Evolutionary conservation across 768 basidiomycete species (phyloP).

Genomic region (Paxillus ammoniavirescens): DNA sequence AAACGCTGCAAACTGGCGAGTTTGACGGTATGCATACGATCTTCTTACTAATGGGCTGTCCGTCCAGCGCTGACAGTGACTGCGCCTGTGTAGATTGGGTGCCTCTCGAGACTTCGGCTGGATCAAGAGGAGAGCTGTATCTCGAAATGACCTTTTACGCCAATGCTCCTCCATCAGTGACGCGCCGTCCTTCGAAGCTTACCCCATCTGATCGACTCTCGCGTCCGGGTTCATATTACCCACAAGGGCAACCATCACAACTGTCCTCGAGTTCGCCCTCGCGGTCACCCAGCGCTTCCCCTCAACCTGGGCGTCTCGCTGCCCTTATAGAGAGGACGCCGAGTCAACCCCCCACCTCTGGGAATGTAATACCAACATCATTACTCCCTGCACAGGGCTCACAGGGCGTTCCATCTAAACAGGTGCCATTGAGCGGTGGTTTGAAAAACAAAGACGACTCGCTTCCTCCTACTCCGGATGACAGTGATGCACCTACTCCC

Average conservation of each 20-base stretch:
- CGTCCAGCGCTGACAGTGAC: conserved; percentile 2
- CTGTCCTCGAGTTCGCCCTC: conserved; percentile 11
- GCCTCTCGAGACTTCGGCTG: conserved; percentile 52
- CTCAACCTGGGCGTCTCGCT: conserved; percentile 11
- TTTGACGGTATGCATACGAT: conserved; percentile 73
- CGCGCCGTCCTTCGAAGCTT: conserved; percentile 54
- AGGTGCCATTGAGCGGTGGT: conserved; percentile 4
- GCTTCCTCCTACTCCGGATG: conserved; percentile 42
- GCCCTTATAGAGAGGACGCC: conserved; percentile 8
- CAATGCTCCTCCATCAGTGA: conserved; percentile 55
- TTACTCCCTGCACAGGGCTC: conserved; percentile 20
- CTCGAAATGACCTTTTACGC: conserved; percentile 94
- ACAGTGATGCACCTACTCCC: conserved; percentile 14
- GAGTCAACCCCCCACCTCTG: conserved; percentile 1
- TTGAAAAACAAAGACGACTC: conserved; percentile 27
- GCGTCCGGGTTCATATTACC: conserved; percentile 34
- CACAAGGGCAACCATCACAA: conserved; percentile 21
- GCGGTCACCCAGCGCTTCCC: conserved; percentile 6
- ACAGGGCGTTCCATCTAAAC: conserved; percentile 9
- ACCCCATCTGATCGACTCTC: conserved; percentile 49
- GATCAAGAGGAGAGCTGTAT: conserved; percentile 80
- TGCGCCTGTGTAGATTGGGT: conserved; percentile 62
- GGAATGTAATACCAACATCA: conserved; percentile 19
- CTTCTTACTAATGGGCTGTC: not conserved
- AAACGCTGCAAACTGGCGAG: conserved; percentile 82